Conservation (phyloP, 176 grass and related monocot species). For the Rhynchospora breviuscula region DNA sequence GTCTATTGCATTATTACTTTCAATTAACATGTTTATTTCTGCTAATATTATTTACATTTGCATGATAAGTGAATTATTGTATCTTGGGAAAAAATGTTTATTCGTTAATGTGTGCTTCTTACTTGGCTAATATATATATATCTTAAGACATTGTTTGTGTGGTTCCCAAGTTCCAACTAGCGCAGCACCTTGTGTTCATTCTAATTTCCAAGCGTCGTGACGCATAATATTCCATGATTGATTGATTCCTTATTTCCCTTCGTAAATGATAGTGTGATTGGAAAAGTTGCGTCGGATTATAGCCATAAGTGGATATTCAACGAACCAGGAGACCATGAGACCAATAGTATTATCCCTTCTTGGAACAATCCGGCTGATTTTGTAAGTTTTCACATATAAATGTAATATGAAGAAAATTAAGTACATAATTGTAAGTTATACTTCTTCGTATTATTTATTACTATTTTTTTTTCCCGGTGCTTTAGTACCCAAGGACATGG, state of each 20-base stretch:
- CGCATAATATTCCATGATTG: background rate
- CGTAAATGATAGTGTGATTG: constrained; percentile 38
- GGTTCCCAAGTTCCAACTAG: background rate
- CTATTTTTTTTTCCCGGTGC: background rate
- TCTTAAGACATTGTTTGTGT: background rate
- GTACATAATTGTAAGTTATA: background rate
- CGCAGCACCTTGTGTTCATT: background rate
- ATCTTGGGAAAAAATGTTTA: background rate
- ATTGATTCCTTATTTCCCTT: background rate
- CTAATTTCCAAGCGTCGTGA: background rate
- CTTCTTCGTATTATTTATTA: background rate
- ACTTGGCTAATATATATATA: background rate
- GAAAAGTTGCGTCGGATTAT: constrained; percentile 58
- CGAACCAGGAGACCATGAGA: constrained; percentile 38
- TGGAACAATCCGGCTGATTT: constrained; percentile 50
- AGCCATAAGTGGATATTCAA: constrained; percentile 62
- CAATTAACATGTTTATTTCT: background rate
- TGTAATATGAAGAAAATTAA: background rate
- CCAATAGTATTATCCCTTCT: constrained; percentile 21
- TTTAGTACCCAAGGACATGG: constrained; percentile 81
- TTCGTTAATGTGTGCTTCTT: background rate
- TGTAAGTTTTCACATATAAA: constrained; percentile 29
- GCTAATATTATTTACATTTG: background rate
- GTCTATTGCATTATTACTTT: background rate
- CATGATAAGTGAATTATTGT: background rate